Evolutionary conservation across 768 basidiomycete species (phyloP).

Genomic region (Lyophyllum decastes): DNA sequence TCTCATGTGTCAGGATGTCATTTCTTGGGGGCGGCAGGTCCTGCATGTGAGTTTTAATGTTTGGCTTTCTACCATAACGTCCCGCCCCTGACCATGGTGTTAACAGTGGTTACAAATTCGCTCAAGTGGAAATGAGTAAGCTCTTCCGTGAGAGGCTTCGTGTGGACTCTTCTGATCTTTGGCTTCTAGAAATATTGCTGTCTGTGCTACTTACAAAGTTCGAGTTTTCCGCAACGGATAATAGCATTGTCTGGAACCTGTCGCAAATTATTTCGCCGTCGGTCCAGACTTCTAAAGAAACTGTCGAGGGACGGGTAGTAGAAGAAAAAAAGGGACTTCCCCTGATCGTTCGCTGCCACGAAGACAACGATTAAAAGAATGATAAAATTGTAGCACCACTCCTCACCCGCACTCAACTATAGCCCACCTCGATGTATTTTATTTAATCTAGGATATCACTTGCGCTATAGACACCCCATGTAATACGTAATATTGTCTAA

Average conservation of each 20-base stretch:
- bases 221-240: slow-evolving; percentile 33
- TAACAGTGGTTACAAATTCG: slow-evolving; percentile 51
- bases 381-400: neutral
- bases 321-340: slow-evolving; percentile 40
- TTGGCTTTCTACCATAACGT: neutral
- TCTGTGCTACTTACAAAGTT: slow-evolving; percentile 36
- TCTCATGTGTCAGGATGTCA: slow-evolving; percentile 41
- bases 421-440: neutral
- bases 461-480: neutral
- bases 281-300: slow-evolving; percentile 21
- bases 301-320: slow-evolving; percentile 9
- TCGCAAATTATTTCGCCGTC: slow-evolving; percentile 51
- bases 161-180: neutral
- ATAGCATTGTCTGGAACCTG: slow-evolving; percentile 46
- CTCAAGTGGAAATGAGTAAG: slow-evolving; percentile 59
- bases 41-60: slow-evolving; percentile 45
- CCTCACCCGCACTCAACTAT: neutral
- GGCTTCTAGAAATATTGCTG: slow-evolving; percentile 38
- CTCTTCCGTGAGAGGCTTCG: neutral
- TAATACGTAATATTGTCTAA: neutral
- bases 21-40: slow-evolving; percentile 56
- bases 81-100: neutral
- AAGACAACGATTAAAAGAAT: neutral
- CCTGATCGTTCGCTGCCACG: slow-evolving; percentile 24
- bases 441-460: neutral